These are phyloP conservation scores for Leccinum disarticulatum DNA, from an alignment of 768 basidiomycete genomes.

Conservation along the genomic window DNA sequence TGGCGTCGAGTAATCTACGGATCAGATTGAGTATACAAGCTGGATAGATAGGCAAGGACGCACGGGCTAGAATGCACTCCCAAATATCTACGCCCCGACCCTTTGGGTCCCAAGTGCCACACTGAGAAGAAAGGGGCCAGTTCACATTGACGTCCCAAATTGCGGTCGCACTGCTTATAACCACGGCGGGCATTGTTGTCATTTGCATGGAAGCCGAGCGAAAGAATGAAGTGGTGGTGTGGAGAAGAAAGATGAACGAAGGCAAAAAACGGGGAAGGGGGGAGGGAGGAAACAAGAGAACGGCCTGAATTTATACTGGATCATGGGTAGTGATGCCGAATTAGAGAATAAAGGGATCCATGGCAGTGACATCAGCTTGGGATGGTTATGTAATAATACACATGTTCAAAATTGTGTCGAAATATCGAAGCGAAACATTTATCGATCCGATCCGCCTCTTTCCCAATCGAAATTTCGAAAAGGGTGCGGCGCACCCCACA, in stretches of 20 bases:
- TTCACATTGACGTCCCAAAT: conserved; percentile 70
- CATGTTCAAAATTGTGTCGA: conserved; percentile 11
- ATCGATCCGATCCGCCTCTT: conserved; percentile 24
- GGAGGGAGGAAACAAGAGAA: conserved; percentile 7
- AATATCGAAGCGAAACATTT: conserved; percentile 7
- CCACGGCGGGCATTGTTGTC: conserved; percentile 24
- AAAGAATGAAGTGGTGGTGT: background rate
- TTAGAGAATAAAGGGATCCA: conserved; percentile 29
- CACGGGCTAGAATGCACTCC: conserved; percentile 72
- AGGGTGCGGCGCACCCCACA: background rate
- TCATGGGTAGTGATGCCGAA: conserved; percentile 26
- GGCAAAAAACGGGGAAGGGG: conserved; percentile 6
- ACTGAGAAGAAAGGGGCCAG: conserved; percentile 66
- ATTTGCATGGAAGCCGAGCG: conserved; percentile 16
- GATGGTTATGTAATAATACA: conserved; percentile 22
- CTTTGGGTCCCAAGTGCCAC: conserved; percentile 68
- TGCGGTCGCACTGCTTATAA: conserved; percentile 64
- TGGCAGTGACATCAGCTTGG: conserved; percentile 35
- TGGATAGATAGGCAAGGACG: conserved; percentile 8
- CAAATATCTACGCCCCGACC: conserved; percentile 70
- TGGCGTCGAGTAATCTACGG: conserved; percentile 57
- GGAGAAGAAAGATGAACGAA: conserved; percentile 5
- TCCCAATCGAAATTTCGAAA: background rate
- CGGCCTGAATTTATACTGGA: conserved; percentile 29
- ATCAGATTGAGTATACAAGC: conserved; percentile 2